phyloP scores from a whole-genome alignment of 805 yeast genomes.

The Suhomyces xylopsoci region DNA sequence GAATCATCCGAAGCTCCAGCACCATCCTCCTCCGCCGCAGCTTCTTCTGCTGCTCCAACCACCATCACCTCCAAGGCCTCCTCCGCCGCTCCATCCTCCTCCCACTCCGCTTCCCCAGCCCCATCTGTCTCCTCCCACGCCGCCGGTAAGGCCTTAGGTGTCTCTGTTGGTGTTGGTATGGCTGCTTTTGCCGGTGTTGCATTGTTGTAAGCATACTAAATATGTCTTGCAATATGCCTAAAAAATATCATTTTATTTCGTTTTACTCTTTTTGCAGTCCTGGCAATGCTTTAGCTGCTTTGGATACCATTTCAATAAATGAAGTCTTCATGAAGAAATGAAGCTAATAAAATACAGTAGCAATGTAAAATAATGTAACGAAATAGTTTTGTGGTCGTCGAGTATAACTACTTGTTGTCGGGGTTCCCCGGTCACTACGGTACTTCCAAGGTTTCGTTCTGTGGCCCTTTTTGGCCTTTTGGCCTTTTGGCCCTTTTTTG shows the following conservation, averaged over 20 bases:
- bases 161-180: slow-evolving; percentile 25
- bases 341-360: not conserved
- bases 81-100: slow-evolving; percentile 4
- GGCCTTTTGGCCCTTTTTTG: not conserved
- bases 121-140: slow-evolving; percentile 7
- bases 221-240: not conserved
- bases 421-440: too few species aligned
- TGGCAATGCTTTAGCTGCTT: not conserved
- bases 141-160: slow-evolving; percentile 18
- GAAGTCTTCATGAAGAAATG: not conserved
- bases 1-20: slow-evolving; percentile 4
- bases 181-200: slow-evolving; percentile 23
- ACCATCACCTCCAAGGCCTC: not conserved
- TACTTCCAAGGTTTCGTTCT: too few species aligned
- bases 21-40: slow-evolving; percentile 1
- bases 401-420: too few species aligned
- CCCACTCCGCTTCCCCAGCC: not conserved
- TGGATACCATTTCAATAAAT: not conserved
- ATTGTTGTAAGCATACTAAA: slow-evolving; percentile 11
- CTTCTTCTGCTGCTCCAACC: slow-evolving; percentile 4
- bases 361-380: too few species aligned
- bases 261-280: not conserved
- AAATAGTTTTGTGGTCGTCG: too few species aligned
- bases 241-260: not conserved
- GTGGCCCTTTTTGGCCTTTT: not conserved